Evolutionary conservation across 192 early-diverging fungal genomes (phyloP), one percentile per base, ranked within the genome.

Genomic region (Diversispora epigaea): DNA sequence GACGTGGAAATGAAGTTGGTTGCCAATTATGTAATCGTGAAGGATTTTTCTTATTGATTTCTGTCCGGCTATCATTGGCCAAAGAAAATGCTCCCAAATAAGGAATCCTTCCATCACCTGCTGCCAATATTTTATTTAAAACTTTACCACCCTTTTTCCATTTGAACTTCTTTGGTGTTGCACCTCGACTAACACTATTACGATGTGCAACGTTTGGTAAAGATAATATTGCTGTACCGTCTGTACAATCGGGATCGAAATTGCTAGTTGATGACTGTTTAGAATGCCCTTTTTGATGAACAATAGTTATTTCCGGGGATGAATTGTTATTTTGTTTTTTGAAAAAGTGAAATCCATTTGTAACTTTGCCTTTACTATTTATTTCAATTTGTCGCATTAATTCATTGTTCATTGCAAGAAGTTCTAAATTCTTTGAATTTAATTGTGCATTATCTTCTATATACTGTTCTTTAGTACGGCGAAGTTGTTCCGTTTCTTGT

Each of bases 371-470:
- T 25, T 78, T 78, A 52, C 49, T 60, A 14, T 80, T 77, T 21
- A 71, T 75, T 22, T 83, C 77, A 68, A 83, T 57, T 21, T 80
- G 78, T 54, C 80, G 76, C 41, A 81, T 82, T 58, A 88, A 76
- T 45, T 88, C 87, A 75, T 86, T 88, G 71, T 88, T 88, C 58
- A 86, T 83, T 15, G 76, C 78, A 7, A 83, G 78, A 2, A 88
- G 73, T 66, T 87, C 85, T 14, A 84, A 80, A 54, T 88, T 86
- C 49, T 84, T 83, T 39, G 82, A 80, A 49, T 84, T 88, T 5
- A 88, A 68, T 17, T 81, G 79, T 50, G 80, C 77, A 77, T 80
- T 84, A 55, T 88, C 87, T 40, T 86, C 79, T n/a, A 85, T 76
- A 22, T 80, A 77, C 21, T 86, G 83, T 25, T 88, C 87, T 4